phyloP scores from a whole-genome alignment of 768 basidiomycete genomes.

The Collybiopsis confluens region DNA sequence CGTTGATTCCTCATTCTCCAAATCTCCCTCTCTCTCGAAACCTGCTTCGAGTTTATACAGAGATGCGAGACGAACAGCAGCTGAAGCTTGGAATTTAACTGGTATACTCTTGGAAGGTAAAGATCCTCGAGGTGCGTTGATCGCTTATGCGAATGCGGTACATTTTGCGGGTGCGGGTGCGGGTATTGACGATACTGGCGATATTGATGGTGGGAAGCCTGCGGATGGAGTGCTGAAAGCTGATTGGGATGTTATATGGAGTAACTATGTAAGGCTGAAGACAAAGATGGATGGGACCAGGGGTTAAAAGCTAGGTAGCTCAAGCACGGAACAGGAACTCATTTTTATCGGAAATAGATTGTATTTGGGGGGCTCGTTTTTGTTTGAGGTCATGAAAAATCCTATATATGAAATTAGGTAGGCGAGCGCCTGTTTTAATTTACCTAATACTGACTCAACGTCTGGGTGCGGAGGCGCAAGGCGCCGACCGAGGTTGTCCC shows the following conservation, averaged over 20 bases:
- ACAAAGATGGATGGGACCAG: slow-evolving; percentile 13
- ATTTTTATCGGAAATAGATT: no score
- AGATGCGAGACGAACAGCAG: slow-evolving; percentile 66
- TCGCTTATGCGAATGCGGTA: slow-evolving; percentile 67
- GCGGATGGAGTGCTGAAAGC: slow-evolving; percentile 51
- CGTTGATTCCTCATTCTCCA: slow-evolving; percentile 40
- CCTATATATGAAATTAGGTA: no score
- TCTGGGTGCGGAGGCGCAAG: no score
- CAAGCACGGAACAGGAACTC: no score
- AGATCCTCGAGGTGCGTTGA: slow-evolving; percentile 38
- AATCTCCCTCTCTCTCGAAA: slow-evolving; percentile 46
- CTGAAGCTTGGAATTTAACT: slow-evolving; percentile 72
- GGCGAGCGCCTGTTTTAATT: no score
- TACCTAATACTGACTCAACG: no score
- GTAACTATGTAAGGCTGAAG: slow-evolving; percentile 55
- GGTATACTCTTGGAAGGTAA: slow-evolving; percentile 57
- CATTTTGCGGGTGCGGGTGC: slow-evolving; percentile 74
- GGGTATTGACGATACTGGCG: no score
- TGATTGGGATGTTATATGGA: slow-evolving; percentile 59
- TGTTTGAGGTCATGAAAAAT: no score
- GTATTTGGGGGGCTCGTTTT: no score
- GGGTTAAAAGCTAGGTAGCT: no score
- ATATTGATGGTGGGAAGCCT: slow-evolving; percentile 33
- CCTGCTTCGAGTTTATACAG: slow-evolving; percentile 58
- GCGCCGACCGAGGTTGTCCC: no score